Evolutionary conservation across 805 yeast genomes (phyloP).

Genomic region (Teunomyces tritomae): DNA sequence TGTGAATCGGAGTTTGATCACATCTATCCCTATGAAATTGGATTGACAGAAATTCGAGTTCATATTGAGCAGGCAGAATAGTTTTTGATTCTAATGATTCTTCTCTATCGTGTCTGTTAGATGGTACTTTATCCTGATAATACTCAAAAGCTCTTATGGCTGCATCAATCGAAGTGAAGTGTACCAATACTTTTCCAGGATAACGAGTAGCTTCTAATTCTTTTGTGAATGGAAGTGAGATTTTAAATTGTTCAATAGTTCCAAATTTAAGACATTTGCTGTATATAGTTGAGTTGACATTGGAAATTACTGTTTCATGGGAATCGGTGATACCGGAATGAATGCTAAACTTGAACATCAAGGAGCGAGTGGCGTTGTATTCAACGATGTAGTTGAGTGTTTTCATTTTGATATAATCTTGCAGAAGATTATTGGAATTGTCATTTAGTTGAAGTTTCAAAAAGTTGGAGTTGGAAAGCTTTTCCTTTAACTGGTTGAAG

Average conservation of each 20-base stretch:
- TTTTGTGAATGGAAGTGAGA: conserved; percentile 1
- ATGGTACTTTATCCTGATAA: conserved; percentile 18
- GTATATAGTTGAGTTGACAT: conserved; percentile 20
- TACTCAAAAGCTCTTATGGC: conserved; percentile 46
- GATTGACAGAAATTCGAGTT: conserved; percentile 15
- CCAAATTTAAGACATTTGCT: conserved; percentile 40
- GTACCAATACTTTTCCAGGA: conserved; percentile 19
- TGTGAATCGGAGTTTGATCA: conserved; percentile 24
- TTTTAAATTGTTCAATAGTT: conserved; percentile 33
- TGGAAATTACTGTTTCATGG: background rate
- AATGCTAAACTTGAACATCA: conserved; percentile 16
- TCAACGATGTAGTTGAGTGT: conserved; percentile 42
- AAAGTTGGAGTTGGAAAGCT: conserved; percentile 23
- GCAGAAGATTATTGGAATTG: conserved; percentile 11
- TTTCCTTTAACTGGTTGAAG: conserved; percentile 21
- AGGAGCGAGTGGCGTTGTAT: conserved; percentile 36
- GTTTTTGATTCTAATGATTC: conserved; percentile 1
- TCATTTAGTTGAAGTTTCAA: conserved; percentile 32
- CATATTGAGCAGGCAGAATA: conserved; percentile 7
- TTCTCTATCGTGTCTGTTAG: conserved; percentile 15
- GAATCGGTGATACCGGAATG: background rate
- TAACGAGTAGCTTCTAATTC: background rate
- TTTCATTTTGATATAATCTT: conserved; percentile 37
- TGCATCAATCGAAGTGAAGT: conserved; percentile 45
- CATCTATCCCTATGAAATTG: conserved; percentile 38